Conservation (phyloP, 2,329 filamentous ascomycete genomes). For the Fusarium duplospermum region DNA sequence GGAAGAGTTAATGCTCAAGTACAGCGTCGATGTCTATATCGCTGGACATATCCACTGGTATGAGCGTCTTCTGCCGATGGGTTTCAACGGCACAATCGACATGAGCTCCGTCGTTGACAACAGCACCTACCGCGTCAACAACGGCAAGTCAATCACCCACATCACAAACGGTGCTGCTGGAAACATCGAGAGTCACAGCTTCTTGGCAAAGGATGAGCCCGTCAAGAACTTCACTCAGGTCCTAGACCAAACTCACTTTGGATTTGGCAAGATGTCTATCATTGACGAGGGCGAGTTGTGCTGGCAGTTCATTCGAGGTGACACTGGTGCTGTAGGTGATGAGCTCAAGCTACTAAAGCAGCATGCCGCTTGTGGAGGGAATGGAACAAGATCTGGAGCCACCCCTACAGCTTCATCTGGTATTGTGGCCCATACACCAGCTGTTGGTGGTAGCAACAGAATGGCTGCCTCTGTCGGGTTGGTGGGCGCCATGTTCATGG, state of each 20-base stretch:
- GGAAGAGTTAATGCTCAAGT: slow-evolving; percentile 56
- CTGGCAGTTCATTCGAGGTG: slow-evolving; percentile 60
- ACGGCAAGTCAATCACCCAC: slow-evolving; percentile 61
- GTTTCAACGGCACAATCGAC: slow-evolving; percentile 53
- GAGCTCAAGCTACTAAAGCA: slow-evolving; percentile 39
- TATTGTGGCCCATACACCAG: neutral
- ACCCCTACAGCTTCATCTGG: neutral
- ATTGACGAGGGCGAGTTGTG: slow-evolving; percentile 53
- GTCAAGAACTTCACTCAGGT: slow-evolving; percentile 56
- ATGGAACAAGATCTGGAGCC: neutral
- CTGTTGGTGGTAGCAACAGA: neutral
- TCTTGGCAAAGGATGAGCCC: slow-evolving; percentile 45
- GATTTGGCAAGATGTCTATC: slow-evolving; percentile 55
- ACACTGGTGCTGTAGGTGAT: slow-evolving; percentile 53
- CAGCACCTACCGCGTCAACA: slow-evolving; percentile 60
- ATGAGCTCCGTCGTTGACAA: slow-evolving; percentile 55
- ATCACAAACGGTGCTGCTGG: slow-evolving; percentile 66
- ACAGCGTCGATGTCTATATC: slow-evolving; percentile 60
- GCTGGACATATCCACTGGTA: slow-evolving; percentile 40
- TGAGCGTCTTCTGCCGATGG: slow-evolving; percentile 36
- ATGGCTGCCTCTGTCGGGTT: neutral
- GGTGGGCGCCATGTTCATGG: neutral
- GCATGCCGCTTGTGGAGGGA: neutral
- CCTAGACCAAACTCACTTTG: slow-evolving; percentile 59
- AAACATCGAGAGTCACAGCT: slow-evolving; percentile 62